A percentile compares a stretch with the other conserved stretches of the same genome.
Evolutionary conservation across 2,329 filamentous ascomycete species (phyloP).

Genomic region (Penicillium sp.): DNA sequence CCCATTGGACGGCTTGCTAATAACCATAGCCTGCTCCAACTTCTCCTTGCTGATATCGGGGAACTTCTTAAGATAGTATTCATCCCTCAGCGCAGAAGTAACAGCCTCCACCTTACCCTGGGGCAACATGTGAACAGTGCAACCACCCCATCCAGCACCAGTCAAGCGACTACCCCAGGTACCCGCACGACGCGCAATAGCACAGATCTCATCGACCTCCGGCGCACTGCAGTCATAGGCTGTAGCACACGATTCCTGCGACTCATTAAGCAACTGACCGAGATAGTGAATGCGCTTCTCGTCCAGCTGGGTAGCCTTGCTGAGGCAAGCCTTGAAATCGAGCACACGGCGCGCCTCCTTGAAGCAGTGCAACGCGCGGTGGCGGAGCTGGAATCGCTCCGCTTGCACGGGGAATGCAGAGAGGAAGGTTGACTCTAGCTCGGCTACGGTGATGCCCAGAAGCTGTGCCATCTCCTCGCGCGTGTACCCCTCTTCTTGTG

Average conservation of each 20-base stretch:
- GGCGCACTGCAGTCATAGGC: conserved; percentile 89
- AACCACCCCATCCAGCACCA: conserved; percentile 95
- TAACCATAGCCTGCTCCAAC: conserved; percentile 74
- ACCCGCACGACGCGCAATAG: conserved; percentile 72
- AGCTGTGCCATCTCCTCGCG: conserved; percentile 75
- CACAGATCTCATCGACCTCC: conserved; percentile 86
- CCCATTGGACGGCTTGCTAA: conserved; percentile 67
- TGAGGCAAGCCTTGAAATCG: conserved; percentile 75
- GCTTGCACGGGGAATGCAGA: conserved; percentile 86
- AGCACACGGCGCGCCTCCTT: conserved; percentile 83
- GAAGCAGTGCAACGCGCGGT: conserved; percentile 88
- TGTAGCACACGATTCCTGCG: conserved; percentile 81
- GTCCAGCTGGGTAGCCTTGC: conserved; percentile 51
- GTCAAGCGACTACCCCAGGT: conserved; percentile 83
- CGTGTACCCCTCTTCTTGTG: conserved; percentile 80
- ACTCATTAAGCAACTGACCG: conserved; percentile 81
- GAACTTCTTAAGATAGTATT: conserved; percentile 77
- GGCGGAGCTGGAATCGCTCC: conserved; percentile 79
- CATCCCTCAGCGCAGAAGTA: conserved; percentile 69
- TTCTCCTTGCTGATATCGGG: conserved; percentile 69
- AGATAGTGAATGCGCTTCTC: conserved; percentile 69
- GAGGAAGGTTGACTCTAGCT: conserved; percentile 75
- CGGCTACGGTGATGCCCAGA: conserved; percentile 65
- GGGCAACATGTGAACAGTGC: conserved; percentile 88
- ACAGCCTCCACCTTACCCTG: conserved; percentile 76